Percentiles rank a stretch among this genome's conserved stretches.
Conservation (phyloP, 2,329 filamentous ascomycete species). For the Cordyceps farinosa region DNA sequence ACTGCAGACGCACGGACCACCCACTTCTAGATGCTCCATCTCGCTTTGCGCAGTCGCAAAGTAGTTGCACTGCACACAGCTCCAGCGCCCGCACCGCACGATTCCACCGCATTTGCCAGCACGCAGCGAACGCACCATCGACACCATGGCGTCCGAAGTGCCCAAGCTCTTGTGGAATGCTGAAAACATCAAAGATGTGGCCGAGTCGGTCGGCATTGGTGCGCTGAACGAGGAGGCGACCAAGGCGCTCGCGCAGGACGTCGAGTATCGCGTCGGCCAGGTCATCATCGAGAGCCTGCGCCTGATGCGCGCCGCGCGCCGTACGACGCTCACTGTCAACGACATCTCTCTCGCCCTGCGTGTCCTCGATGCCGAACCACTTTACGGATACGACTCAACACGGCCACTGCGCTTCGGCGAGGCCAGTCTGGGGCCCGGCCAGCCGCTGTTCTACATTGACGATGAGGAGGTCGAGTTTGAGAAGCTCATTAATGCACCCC, state of each 20-base stretch:
- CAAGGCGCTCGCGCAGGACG: constrained; percentile 84
- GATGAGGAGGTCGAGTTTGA: constrained; percentile 99
- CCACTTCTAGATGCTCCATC: background rate
- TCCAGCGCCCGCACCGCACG: background rate
- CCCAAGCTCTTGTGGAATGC: constrained; percentile 82
- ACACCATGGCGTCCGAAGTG: constrained; percentile 36
- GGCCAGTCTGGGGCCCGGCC: constrained; percentile 86
- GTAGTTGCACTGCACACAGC: background rate
- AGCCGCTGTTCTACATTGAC: constrained; percentile 94
- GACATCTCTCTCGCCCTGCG: constrained; percentile 84
- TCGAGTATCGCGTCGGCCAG: constrained; percentile 91
- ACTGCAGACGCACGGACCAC: background rate
- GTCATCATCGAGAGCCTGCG: constrained; percentile 92
- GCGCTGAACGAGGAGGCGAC: constrained; percentile 80
- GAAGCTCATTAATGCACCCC: constrained; percentile 92
- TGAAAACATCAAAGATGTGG: constrained; percentile 92
- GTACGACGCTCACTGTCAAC: constrained; percentile 82
- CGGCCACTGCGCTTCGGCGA: constrained; percentile 88
- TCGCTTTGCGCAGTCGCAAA: background rate
- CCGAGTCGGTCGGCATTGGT: constrained; percentile 88
- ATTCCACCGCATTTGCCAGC: background rate
- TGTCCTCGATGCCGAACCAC: constrained; percentile 85
- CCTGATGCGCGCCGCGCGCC: constrained; percentile 88
- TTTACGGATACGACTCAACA: constrained; percentile 94
- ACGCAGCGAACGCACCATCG: background rate